A percentile compares a stretch with the other conserved stretches of the same genome.
Evolutionary conservation across 1,139 yeast genomes (phyloP).

Genomic region (Starmera stellimalicola): DNA sequence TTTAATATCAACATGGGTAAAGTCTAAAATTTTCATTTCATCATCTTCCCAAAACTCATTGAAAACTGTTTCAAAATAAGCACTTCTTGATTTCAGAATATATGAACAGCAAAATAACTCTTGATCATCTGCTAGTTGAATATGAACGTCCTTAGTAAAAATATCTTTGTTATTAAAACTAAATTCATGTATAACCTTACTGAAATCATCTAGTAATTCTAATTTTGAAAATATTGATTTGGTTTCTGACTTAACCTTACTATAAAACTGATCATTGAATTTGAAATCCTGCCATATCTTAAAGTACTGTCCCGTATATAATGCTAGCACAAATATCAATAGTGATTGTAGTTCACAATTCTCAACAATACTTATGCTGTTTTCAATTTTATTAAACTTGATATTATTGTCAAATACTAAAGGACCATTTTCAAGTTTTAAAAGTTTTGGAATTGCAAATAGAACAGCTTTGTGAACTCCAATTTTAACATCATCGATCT

Average conservation of each 20-base stretch:
- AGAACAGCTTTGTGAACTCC: slow-evolving; percentile 15
- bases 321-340: slow-evolving; percentile 29
- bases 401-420: slow-evolving; percentile 7
- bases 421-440: not conserved
- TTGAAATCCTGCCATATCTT: slow-evolving; percentile 30
- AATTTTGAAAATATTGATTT: slow-evolving; percentile 12
- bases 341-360: slow-evolving; percentile 9
- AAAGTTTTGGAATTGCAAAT: not conserved
- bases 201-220: slow-evolving; percentile 15
- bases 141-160: slow-evolving; percentile 20
- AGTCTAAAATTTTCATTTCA: slow-evolving; percentile 22
- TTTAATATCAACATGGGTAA: slow-evolving; percentile 32
- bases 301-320: slow-evolving; percentile 37
- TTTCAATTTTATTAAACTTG: slow-evolving; percentile 4
- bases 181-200: slow-evolving; percentile 8
- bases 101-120: slow-evolving; percentile 35
- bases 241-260: slow-evolving; percentile 17
- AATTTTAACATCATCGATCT: slow-evolving; percentile 14
- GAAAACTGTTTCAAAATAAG: slow-evolving; percentile 53
- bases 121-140: slow-evolving; percentile 34
- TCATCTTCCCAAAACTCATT: slow-evolving; percentile 46
- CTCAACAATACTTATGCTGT: slow-evolving; percentile 6
- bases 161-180: slow-evolving; percentile 6
- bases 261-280: slow-evolving; percentile 12
- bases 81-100: slow-evolving; percentile 46